These are phyloP conservation scores for Aspergillus sp. DNA, from an alignment of 2,329 filamentous ascomycete genomes.

Conservation along the genomic window DNA sequence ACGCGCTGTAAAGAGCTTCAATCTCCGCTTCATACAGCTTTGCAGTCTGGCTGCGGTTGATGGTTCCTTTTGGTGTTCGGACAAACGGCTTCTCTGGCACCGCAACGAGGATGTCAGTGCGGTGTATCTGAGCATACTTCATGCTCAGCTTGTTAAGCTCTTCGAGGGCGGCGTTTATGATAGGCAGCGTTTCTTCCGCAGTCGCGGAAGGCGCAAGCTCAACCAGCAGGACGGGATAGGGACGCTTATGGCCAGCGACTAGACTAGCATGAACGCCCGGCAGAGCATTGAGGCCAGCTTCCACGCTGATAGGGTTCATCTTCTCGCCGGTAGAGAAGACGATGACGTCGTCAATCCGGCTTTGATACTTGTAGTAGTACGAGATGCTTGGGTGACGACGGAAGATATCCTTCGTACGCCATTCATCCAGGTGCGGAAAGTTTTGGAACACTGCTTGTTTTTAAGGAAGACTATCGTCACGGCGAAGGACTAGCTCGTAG, in stretches of 20 bases:
- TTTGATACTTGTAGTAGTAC: conserved; percentile 23
- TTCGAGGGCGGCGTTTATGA: not conserved
- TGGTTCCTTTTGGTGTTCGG: conserved; percentile 13
- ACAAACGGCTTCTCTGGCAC: conserved; percentile 11
- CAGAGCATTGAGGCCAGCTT: conserved; percentile 20
- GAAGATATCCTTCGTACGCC: conserved; percentile 24
- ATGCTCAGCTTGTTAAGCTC: not conserved
- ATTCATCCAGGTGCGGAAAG: conserved; percentile 24
- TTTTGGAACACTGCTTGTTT: conserved; percentile 22
- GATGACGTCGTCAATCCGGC: conserved; percentile 31
- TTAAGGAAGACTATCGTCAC: not conserved
- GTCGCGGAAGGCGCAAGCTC: not conserved
- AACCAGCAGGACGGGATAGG: conserved; percentile 13
- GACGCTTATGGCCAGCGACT: conserved; percentile 21
- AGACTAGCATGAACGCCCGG: conserved; percentile 17
- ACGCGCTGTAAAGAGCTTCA: conserved; percentile 1
- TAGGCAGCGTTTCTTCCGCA: not conserved
- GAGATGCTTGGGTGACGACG: conserved; percentile 18
- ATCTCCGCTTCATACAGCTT: conserved; percentile 15
- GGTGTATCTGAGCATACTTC: conserved; percentile 12
- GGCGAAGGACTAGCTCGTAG: conserved; percentile 14
- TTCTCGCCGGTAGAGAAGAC: conserved; percentile 34
- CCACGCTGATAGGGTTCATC: conserved; percentile 27
- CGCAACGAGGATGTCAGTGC: conserved; percentile 4
- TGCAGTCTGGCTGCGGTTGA: conserved; percentile 6